Base-by-base conservation (phyloP, 148 eudicot genomes). In the Euryodendron excelsum region DNA sequence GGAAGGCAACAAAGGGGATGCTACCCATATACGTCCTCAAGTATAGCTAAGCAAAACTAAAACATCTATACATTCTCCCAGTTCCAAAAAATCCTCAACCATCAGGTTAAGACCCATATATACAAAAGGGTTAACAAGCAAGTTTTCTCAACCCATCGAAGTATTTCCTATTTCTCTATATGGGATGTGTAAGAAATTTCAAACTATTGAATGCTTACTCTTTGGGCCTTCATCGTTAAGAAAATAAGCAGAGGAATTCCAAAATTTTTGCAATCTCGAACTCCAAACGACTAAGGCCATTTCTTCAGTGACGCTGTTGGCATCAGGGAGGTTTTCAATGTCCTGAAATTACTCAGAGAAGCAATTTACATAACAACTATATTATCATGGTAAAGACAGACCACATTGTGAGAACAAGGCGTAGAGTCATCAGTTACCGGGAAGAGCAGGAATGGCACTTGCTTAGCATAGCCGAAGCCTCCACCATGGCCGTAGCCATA, bases 171-270 rank as follows among this genome's bases (percentile, higher is more conserved):
- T n/a, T n/a, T n/a, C n/a, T n/a, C n/a, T n/a, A n/a, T n/a, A n/a
- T 39, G 33, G 0, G 17, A 44, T 13, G 11, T 1, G 27, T 9
- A 69, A 79, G 1, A 70, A 74, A n/a, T 31, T n/a, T 62, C 27
- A 15, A 67, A 36, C 23, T 9, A 36, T 7, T 27, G 17, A 71
- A 58, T 45, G 53, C 82, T 72, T 79, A 87, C 89, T 75, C 44
- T 71, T 58, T 58, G 77, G 13, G 30, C 34, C 80, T 56, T 70
- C 76, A 41, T 50, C 84, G 58, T 77, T 77, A 20, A 72, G 76
- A 77, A 80, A 72, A 78, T 87, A 87, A 74, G 84, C 77, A 84
- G 87, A 84, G 14, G 82, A 69, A 37, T 37, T 82, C 81, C 84
- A 77, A 60, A 64, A 84, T 62, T 44, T 80, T 53, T 82, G 80